Base-by-base conservation (phyloP, 495 filamentous ascomycete species). In the Geoglossum glabrum region DNA sequence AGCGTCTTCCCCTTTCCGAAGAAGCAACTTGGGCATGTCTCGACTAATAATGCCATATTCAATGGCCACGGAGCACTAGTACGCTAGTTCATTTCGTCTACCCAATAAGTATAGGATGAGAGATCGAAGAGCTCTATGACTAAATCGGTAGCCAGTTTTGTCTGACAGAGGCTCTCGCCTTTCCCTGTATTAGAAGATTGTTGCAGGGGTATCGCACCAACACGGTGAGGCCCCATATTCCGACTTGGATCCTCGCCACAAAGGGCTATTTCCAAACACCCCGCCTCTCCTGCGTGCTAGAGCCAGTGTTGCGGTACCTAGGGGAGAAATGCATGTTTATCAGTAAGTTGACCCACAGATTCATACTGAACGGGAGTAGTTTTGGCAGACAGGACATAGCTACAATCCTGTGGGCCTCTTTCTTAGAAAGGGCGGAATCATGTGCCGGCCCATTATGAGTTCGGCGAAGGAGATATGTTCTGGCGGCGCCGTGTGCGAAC, bases 321-420 rank as follows among this genome's bases (percentile, higher is more conserved):
- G 0, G 4, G 3, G 11, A 4, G 1, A n/a, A 54, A 11, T 54
- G 64, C 64, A 59, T 62, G 64, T 10, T 64, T 21, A 8, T 64
- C 34, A 43, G 4, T 21, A 0, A 55, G n/a, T 51, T 54, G 31
- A 21, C 5, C 17, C 10, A 40, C 11, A 31, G 13, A 47, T 15
- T 31, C 54, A 21, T 19, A n/a, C 31, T 56, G 36, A 67, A 61
- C 7, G 64, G 61, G 3, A 64, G 57, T 17, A 69, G 63, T 56
- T 68, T 66, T 31, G 60, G 60, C 9, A 69, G 60, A 56, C 63
- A 66, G 17, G 61, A 63, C 56, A 10, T 63, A 27, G 63, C 59
- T 23, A 69, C 64, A 8, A 27, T 60, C 27, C 58, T 60, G 21
- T 65, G 63, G 30, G 62, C 61, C 34, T 61, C 55, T 36, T 19